Percentiles rank a stretch among this genome's conserved stretches.
Evolutionary conservation across 169 alveolate species (phyloP).

Genomic region (Sarcocystis neurona): DNA sequence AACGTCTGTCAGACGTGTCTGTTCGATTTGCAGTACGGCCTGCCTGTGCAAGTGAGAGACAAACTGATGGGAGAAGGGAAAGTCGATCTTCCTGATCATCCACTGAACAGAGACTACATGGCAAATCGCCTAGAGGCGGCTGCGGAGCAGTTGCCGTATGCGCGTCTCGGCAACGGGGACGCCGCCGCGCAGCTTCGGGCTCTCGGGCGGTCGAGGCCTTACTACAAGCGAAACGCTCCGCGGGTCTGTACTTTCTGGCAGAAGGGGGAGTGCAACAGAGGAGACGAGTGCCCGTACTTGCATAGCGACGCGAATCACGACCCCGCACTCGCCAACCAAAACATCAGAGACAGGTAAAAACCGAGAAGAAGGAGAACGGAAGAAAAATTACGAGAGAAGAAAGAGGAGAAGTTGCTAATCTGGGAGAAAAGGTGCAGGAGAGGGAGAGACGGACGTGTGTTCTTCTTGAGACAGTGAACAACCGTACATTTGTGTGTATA

Average conservation of each 20-base stretch:
- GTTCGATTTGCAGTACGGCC: constrained; percentile 96
- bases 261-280: constrained; percentile 92
- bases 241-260: constrained; percentile 94
- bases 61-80: constrained; percentile 50
- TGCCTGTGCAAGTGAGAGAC: constrained; percentile 89
- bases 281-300: constrained; percentile 83
- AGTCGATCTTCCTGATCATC: constrained; percentile 59
- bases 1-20: constrained; percentile 98
- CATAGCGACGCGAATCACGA: constrained; percentile 70
- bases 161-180: constrained; percentile 35
- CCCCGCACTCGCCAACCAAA: constrained; percentile 75
- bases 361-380: background rate
- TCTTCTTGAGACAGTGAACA: no score
- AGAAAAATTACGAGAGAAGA: background rate
- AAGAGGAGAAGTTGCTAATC: no score
- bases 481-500: no score
- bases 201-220: constrained; percentile 84
- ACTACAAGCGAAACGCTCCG: constrained; percentile 91
- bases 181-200: constrained; percentile 68
- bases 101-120: constrained; percentile 63
- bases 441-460: no score
- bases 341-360: constrained; percentile 73
- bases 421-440: no score
- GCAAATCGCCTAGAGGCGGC: constrained; percentile 21
- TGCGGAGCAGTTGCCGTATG: constrained; percentile 65